These are phyloP conservation scores for Magnusiomyces fungicola DNA, from an alignment of 1,139 yeast genomes.

Conservation along the genomic window DNA sequence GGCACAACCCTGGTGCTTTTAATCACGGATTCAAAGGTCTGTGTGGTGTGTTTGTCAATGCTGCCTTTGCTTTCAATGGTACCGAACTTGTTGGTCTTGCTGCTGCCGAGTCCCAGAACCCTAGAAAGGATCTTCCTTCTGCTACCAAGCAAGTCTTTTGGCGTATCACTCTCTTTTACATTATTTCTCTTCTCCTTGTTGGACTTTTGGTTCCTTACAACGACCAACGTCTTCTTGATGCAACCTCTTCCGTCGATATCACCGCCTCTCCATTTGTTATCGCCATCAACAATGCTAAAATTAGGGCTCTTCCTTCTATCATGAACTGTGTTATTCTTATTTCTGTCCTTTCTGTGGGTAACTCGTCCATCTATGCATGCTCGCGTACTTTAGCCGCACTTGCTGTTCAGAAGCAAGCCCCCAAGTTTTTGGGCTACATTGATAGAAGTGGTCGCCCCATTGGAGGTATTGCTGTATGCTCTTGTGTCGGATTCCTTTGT, in stretches of 20 bases:
- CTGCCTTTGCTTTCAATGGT: constrained; percentile 83
- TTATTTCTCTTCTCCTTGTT: constrained; percentile 50
- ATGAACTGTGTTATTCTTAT: constrained; percentile 67
- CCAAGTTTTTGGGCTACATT: constrained; percentile 61
- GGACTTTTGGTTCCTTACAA: constrained; percentile 61
- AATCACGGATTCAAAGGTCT: constrained; percentile 69
- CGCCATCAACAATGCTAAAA: constrained; percentile 52
- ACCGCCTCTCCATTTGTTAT: constrained; percentile 70
- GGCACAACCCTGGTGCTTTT: constrained; percentile 61
- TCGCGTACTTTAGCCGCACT: constrained; percentile 78
- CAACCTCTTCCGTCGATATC: constrained; percentile 43
- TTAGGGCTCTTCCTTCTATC: constrained; percentile 56
- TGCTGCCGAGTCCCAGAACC: constrained; percentile 74
- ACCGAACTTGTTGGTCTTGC: constrained; percentile 75
- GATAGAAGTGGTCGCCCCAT: constrained; percentile 73
- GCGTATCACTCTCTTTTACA: constrained; percentile 62
- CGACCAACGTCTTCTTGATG: constrained; percentile 40
- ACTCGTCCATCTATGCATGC: constrained; percentile 68
- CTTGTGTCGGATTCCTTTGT: constrained; percentile 57
- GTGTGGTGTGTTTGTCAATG: constrained; percentile 68
- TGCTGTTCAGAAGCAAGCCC: constrained; percentile 78
- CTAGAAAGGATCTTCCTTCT: constrained; percentile 54
- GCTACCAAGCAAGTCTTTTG: constrained; percentile 67
- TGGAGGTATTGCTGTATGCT: constrained; percentile 52
- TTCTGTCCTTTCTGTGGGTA: constrained; percentile 68